These are phyloP conservation scores for Stereocaulon alpinum DNA, from an alignment of 495 filamentous ascomycete genomes.

Conservation along the genomic window DNA sequence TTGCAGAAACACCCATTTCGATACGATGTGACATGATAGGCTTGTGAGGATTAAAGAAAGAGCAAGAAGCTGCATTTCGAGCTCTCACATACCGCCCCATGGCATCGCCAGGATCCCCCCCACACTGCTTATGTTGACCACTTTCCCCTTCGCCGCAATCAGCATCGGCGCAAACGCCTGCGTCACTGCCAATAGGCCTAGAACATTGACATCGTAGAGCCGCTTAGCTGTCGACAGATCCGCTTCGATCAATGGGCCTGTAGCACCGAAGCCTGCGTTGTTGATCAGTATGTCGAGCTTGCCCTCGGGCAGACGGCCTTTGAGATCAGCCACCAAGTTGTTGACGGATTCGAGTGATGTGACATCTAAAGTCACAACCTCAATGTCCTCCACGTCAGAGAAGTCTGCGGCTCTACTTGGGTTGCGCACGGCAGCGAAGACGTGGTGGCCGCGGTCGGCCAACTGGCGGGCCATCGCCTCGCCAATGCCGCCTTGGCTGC, in stretches of 20 bases:
- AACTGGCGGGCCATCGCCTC: constrained; percentile 32
- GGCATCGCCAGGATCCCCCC: neutral
- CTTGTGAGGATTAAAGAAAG: too few relatives aligned
- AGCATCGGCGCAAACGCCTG: constrained; percentile 46
- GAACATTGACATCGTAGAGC: constrained; percentile 55
- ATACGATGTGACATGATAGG: too few relatives aligned
- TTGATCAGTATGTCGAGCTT: constrained; percentile 40
- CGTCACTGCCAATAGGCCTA: constrained; percentile 44
- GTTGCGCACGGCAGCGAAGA: constrained; percentile 33
- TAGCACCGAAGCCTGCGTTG: constrained; percentile 49
- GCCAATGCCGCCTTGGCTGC: constrained; percentile 35
- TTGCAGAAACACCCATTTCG: too few relatives aligned
- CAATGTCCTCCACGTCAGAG: constrained; percentile 10
- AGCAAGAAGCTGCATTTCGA: too few relatives aligned
- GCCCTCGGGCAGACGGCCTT: too few relatives aligned
- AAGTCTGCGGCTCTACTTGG: constrained; percentile 19
- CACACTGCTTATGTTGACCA: constrained; percentile 36
- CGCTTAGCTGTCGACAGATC: constrained; percentile 39
- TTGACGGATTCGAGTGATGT: constrained; percentile 33
- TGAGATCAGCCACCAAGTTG: constrained; percentile 29
- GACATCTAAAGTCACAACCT: constrained; percentile 9
- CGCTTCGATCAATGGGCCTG: constrained; percentile 44
- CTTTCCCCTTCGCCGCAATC: constrained; percentile 39
- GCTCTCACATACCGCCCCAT: neutral
- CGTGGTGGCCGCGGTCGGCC: constrained; percentile 26